A percentile compares a stretch with the other conserved stretches of the same genome.
These are phyloP conservation scores for Fusarium goolgardi DNA, from an alignment of 2,329 filamentous ascomycete species.

Conservation along the genomic window DNA sequence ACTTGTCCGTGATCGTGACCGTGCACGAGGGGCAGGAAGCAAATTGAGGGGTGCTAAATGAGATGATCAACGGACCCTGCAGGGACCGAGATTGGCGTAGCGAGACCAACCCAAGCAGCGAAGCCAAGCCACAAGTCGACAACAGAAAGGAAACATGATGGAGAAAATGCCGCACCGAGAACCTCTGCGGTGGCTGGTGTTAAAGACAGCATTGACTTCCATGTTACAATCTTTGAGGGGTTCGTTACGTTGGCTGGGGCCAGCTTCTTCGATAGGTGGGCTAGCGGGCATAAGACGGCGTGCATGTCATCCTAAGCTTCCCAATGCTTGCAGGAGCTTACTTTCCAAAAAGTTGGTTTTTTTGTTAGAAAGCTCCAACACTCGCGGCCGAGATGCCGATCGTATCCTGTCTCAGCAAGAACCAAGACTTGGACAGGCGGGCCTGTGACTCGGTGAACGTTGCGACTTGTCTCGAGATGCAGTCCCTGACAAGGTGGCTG, in stretches of 20 bases:
- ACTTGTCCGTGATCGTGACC: constrained; percentile 13
- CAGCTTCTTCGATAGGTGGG: constrained; percentile 21
- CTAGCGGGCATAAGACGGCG: constrained; percentile 31
- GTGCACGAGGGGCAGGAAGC: constrained; percentile 34
- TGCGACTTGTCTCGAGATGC: constrained; percentile 16
- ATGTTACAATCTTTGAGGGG: constrained; percentile 14
- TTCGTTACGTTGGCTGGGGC: constrained; percentile 11
- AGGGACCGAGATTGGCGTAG: constrained; percentile 20
- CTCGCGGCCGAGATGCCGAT: constrained; percentile 33
- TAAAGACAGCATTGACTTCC: constrained; percentile 6
- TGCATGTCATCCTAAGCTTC: constrained; percentile 32
- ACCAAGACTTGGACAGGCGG: constrained; percentile 28
- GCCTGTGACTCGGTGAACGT: constrained; percentile 37
- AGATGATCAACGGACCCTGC: constrained; percentile 45
- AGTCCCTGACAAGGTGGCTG: constrained; percentile 2
- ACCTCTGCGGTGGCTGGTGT: constrained; percentile 24
- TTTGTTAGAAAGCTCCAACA: constrained; percentile 6
- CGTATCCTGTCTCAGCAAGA: constrained; percentile 32
- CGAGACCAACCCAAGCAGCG: constrained; percentile 14
- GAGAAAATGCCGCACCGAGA: constrained; percentile 38
- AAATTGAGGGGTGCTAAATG: constrained; percentile 35
- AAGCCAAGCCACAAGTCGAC: constrained; percentile 23
- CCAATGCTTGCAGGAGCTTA: constrained; percentile 20
- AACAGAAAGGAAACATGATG: not conserved
- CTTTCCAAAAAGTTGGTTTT: constrained; percentile 16